Conservation (phyloP, 179 eudicot genomes). For the Drosera spatulata region DNA sequence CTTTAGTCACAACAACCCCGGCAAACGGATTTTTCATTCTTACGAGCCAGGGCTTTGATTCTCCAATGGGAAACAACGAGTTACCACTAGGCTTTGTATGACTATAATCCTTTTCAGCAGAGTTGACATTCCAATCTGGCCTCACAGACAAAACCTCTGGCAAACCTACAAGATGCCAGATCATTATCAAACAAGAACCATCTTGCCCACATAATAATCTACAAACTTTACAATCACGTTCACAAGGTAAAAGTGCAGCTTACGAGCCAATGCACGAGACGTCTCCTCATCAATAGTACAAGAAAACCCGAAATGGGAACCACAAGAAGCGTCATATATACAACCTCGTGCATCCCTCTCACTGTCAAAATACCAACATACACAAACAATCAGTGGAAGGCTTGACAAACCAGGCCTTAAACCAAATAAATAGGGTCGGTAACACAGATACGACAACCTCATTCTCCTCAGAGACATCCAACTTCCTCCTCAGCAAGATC, state of each 20-base stretch:
- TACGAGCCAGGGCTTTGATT: conserved; percentile 69
- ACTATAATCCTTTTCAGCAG: conserved; percentile 38
- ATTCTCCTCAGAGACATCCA: too few relatives aligned
- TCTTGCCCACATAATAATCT: too few relatives aligned
- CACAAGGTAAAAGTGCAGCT: conserved; percentile 1
- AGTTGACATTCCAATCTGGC: conserved; percentile 44
- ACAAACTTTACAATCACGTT: neutral
- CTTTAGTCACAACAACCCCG: conserved; percentile 37
- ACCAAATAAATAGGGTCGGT: too few relatives aligned
- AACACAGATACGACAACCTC: too few relatives aligned
- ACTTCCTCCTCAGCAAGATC: too few relatives aligned
- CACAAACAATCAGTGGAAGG: too few relatives aligned
- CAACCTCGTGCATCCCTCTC: conserved; percentile 61
- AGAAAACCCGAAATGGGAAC: conserved; percentile 56
- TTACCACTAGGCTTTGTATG: conserved; percentile 15
- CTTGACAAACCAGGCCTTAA: too few relatives aligned
- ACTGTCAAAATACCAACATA: conserved; percentile 18
- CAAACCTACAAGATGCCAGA: conserved; percentile 32
- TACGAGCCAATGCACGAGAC: conserved; percentile 49
- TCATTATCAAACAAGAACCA: neutral
- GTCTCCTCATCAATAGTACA: conserved; percentile 52
- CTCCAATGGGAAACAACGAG: conserved; percentile 45
- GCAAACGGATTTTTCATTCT: conserved; percentile 31
- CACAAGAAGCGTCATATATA: conserved; percentile 62
- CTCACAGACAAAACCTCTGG: conserved; percentile 56